Percentiles rank a stretch among this genome's conserved stretches.
Evolutionary conservation across 129 eudicot species (phyloP).

Genomic region (Chrysanthemum makinoi): DNA sequence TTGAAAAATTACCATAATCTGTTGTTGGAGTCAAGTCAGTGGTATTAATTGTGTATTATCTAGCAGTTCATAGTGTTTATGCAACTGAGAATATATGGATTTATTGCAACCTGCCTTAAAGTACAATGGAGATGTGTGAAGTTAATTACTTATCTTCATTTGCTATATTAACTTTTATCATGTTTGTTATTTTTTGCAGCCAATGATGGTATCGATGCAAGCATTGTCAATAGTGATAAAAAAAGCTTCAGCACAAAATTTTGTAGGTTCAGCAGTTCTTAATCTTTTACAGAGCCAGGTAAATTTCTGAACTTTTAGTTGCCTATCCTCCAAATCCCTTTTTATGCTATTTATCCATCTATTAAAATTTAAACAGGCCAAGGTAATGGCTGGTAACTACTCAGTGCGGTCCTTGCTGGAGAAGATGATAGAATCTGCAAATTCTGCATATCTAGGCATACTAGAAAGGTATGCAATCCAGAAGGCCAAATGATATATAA

Average conservation of each 20-base stretch:
- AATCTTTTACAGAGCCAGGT: slow-evolving; percentile 98
- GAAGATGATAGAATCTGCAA: slow-evolving; percentile 91
- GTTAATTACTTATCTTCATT: slow-evolving; percentile 4
- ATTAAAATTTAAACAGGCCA: slow-evolving; percentile 50
- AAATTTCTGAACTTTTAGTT: slow-evolving; percentile 2
- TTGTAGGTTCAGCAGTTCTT: slow-evolving; percentile 82
- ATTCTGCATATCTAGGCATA: slow-evolving; percentile 93
- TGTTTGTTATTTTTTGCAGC: slow-evolving; percentile 43
- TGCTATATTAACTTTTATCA: not conserved
- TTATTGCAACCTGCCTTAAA: not conserved
- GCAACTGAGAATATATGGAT: slow-evolving; percentile 2
- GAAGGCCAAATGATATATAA: not conserved
- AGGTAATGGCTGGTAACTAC: slow-evolving; percentile 96
- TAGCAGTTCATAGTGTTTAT: slow-evolving; percentile 13
- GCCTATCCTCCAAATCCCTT: slow-evolving; percentile 1
- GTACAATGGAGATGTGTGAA: slow-evolving; percentile 10
- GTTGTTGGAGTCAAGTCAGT: not conserved
- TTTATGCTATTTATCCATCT: not conserved
- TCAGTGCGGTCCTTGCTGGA: slow-evolving; percentile 90
- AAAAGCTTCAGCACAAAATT: slow-evolving; percentile 63
- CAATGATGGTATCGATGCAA: slow-evolving; percentile 96
- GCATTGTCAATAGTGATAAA: slow-evolving; percentile 68
- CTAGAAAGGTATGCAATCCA: slow-evolving; percentile 64
- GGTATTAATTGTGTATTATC: not conserved
- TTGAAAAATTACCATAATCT: not conserved